These are phyloP conservation scores for Salmacisia buchloeana DNA, from an alignment of 1,284 basidiomycete genomes.

Conservation along the genomic window DNA sequence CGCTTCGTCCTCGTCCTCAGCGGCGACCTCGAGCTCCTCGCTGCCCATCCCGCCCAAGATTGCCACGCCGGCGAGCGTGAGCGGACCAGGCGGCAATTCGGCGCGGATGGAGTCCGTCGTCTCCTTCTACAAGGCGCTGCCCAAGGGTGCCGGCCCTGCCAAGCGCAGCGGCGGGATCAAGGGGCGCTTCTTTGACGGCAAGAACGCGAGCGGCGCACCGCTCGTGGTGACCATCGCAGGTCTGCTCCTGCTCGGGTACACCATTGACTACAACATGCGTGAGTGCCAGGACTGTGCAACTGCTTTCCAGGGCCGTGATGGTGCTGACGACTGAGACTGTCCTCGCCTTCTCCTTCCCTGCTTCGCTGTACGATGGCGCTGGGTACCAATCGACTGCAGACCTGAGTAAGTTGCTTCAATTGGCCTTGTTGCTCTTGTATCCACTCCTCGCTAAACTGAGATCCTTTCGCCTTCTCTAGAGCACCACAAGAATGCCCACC, in stretches of 20 bases:
- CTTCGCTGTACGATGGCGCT: too few relatives aligned
- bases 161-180: constrained; percentile 66
- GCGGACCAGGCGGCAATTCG: constrained; percentile 65
- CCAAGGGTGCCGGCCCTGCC: constrained; percentile 63
- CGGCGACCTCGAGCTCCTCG: constrained; percentile 21
- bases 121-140: constrained; percentile 88
- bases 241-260: constrained; percentile 71
- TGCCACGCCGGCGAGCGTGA: constrained; percentile 79
- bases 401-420: constrained; percentile 26
- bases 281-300: too few relatives aligned
- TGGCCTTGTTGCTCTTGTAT: too few relatives aligned
- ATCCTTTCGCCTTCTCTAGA: constrained; percentile 10
- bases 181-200: constrained; percentile 72
- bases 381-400: constrained; percentile 16
- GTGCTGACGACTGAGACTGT: too few relatives aligned
- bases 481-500: constrained; percentile 36
- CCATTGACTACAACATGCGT: constrained; percentile 32
- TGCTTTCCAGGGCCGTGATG: too few relatives aligned
- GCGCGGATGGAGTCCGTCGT: constrained; percentile 76
- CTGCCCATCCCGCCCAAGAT: constrained; percentile 85
- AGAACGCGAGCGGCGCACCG: constrained; percentile 74
- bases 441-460: neutral
- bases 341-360: neutral
- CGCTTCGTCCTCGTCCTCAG: neutral
- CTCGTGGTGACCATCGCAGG: constrained; percentile 67